Evolutionary conservation across 2,329 filamentous ascomycete genomes (phyloP).

Genomic region (Ophiostoma pallidulum): DNA sequence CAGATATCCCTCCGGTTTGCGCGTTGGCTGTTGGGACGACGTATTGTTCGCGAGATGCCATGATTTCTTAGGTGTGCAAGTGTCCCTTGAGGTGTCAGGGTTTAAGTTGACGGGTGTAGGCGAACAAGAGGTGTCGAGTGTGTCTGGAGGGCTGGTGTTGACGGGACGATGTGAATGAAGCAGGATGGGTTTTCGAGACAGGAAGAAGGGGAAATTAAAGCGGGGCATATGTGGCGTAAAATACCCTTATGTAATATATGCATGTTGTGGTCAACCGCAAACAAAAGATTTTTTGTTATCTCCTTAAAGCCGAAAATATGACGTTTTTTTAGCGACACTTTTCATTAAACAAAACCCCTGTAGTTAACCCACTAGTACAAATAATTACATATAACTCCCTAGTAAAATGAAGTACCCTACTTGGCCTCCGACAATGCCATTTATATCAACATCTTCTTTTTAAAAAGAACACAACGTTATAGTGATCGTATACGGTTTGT

Average conservation of each 20-base stretch:
- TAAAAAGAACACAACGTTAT: not conserved
- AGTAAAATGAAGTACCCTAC: no score
- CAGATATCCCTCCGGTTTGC: slow-evolving; percentile 31
- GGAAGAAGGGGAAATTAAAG: not conserved
- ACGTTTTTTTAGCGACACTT: not conserved
- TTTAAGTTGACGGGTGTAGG: no score
- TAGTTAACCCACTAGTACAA: not conserved
- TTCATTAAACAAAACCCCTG: not conserved
- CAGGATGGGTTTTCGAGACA: not conserved
- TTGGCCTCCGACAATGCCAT: not conserved
- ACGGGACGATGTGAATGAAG: no score
- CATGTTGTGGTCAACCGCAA: no score
- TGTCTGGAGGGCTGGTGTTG: not conserved
- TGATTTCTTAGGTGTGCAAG: not conserved
- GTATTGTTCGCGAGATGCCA: slow-evolving; percentile 63
- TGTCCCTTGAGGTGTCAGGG: no score
- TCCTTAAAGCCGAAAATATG: no score
- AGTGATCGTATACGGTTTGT: not conserved
- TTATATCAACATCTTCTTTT: not conserved
- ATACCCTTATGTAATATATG: no score
- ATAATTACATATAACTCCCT: no score
- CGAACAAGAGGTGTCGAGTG: not conserved
- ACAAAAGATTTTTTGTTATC: no score
- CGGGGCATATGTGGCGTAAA: no score
- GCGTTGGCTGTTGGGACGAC: slow-evolving; percentile 52